These are phyloP conservation scores for Pezizomycotina sp. DNA, from an alignment of 2,329 filamentous ascomycete genomes.

Conservation along the genomic window DNA sequence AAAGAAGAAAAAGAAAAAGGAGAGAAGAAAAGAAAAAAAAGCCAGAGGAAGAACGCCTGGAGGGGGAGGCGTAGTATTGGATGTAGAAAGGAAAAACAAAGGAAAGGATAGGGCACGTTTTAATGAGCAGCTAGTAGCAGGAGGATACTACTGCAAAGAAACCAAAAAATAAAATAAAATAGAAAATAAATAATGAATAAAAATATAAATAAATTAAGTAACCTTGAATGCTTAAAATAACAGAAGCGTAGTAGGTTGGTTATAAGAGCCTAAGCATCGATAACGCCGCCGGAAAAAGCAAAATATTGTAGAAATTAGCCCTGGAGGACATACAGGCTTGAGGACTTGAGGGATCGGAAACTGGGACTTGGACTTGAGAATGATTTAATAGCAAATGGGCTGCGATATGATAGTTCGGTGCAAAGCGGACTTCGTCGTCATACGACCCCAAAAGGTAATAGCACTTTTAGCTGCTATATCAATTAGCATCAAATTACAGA, in stretches of 20 bases:
- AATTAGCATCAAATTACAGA: no score
- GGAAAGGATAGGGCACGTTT: conserved; percentile 1
- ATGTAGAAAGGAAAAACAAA: conserved; percentile 10
- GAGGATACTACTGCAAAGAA: conserved; percentile 1
- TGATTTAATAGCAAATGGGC: no score
- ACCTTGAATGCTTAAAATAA: conserved; percentile 4
- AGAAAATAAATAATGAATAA: conserved; percentile 1
- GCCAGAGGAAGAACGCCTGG: conserved; percentile 12
- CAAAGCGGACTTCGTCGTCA: no score
- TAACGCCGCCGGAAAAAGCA: no score
- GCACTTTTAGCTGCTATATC: no score
- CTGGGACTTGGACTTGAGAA: no score
- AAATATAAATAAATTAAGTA: conserved; percentile 7
- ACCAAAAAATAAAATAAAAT: background rate
- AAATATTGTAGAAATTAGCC: background rate
- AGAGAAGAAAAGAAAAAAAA: conserved; percentile 13
- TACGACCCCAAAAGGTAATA: no score
- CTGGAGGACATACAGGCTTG: no score
- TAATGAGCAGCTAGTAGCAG: background rate
- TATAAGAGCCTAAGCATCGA: no score
- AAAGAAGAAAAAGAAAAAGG: conserved; percentile 4
- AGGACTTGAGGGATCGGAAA: no score
- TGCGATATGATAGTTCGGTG: no score
- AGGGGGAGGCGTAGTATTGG: conserved; percentile 11
- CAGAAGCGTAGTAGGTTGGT: conserved; percentile 5